These are phyloP conservation scores for Penicillium argentinense DNA, from an alignment of 495 filamentous ascomycete species.

Conservation along the genomic window DNA sequence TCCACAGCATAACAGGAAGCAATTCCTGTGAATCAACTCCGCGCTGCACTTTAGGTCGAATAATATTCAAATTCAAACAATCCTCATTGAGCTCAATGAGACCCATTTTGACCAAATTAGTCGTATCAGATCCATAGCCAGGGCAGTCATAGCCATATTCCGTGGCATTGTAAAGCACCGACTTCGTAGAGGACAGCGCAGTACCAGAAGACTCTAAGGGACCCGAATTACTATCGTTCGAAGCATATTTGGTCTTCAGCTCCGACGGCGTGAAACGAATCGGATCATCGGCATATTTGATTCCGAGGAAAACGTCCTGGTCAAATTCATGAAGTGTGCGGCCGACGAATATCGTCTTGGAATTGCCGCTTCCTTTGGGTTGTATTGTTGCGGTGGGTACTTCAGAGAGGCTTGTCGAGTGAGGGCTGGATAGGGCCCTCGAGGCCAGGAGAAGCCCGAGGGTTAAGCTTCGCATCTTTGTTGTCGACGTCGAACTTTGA, in stretches of 20 bases:
- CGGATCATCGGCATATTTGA: slow-evolving; percentile 36
- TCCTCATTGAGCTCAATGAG: slow-evolving; percentile 50
- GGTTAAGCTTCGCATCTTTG: background rate
- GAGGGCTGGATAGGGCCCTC: background rate
- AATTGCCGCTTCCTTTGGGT: background rate
- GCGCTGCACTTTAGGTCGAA: slow-evolving; percentile 50
- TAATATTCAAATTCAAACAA: slow-evolving; percentile 65
- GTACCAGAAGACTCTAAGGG: slow-evolving; percentile 3
- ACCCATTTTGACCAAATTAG: slow-evolving; percentile 21
- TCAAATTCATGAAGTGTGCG: slow-evolving; percentile 30
- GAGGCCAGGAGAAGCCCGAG: slow-evolving; percentile 7
- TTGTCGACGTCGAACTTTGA: background rate
- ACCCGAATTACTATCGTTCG: slow-evolving; percentile 25
- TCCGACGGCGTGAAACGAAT: slow-evolving; percentile 29
- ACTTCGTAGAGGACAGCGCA: background rate
- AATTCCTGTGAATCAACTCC: slow-evolving; percentile 29
- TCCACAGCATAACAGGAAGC: slow-evolving; percentile 66
- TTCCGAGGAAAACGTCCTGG: slow-evolving; percentile 36
- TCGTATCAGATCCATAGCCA: slow-evolving; percentile 35
- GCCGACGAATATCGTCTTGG: slow-evolving; percentile 27
- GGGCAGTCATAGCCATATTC: slow-evolving; percentile 40
- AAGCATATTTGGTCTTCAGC: slow-evolving; percentile 24
- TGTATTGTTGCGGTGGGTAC: background rate
- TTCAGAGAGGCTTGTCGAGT: background rate
- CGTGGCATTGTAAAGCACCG: slow-evolving; percentile 33